Base-by-base conservation (phyloP, 108 stramenopile genomes). In the Fragilaria radians region DNA sequence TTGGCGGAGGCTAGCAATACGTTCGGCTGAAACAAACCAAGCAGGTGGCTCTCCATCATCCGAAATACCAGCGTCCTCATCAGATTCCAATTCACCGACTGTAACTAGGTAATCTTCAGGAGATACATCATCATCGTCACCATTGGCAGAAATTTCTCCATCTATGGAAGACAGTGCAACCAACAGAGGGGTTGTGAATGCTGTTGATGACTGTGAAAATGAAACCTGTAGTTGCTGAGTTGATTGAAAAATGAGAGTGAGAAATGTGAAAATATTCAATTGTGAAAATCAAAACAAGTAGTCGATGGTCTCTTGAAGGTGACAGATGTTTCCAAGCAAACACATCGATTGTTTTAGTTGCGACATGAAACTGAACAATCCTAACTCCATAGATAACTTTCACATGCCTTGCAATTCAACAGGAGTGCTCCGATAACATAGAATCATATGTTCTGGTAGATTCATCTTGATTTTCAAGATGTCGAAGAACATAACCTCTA, bases 101-200 rank as follows among this genome's bases (percentile, higher is more conserved):
- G 81, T 74, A 23, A 83, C 65, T 61, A 83, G 76, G 68, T 80
- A 82, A 63, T 91, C 81, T 47, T 74, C 81, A 17, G 70, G 70
- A 27, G 61, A 57, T 11, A 63, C 61, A 19, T 62, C 53, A 49
- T 80, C 79, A 42, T 73, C 78, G 36, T 42, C 36, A 42, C 36
- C 36, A 42, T 42, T 14, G 36, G 36, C 7, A 42, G 36, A 42
- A 42, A 42, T 42, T 42, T 7, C 7, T 42, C 11, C 14, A 14
- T 42, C 11, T 42, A 42, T 7, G 14, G 36, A 42, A 7, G 36
- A 14, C 7, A 14, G 36, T 14, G 36, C 7, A 42, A 42, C 7
- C 7, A 14, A 42, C 36, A 42, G 36, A 42, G 14, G 7, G 11
- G 36, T 42, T 42, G 36, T 42, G 11, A 42, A 42, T 7, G 7